These are phyloP conservation scores for Phytophthora tubulina DNA, from an alignment of 352 stramenopile species.

Conservation along the genomic window DNA sequence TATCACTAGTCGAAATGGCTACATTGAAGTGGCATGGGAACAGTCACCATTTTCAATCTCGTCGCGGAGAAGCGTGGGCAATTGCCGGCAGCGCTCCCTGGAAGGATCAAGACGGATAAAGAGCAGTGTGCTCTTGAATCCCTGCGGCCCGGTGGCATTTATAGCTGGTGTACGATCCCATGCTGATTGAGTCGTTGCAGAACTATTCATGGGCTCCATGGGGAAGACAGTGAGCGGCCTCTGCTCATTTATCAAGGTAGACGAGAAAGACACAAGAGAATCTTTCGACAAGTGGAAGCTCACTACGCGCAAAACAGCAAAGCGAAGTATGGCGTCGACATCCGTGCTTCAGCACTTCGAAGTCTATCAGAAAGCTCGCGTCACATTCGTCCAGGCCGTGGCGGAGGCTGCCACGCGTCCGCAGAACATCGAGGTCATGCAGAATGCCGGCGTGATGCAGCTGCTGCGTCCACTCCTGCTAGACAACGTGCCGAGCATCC, in stretches of 20 bases:
- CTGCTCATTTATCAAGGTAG: slow-evolving; percentile 19
- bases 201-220: slow-evolving; percentile 24
- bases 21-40: too few relatives aligned
- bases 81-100: too few relatives aligned
- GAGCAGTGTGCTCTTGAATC: neutral
- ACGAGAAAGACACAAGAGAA: slow-evolving; percentile 7
- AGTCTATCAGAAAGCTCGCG: slow-evolving; percentile 95
- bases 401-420: slow-evolving; percentile 94
- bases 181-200: slow-evolving; percentile 32
- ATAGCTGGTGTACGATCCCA: slow-evolving; percentile 18
- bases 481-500: slow-evolving; percentile 96
- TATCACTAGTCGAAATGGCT: too few relatives aligned
- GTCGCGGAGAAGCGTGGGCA: too few relatives aligned
- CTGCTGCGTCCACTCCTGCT: slow-evolving; percentile 93
- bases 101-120: too few relatives aligned
- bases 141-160: neutral
- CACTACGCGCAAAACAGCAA: neutral
- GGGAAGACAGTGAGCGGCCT: neutral
- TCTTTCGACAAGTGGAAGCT: neutral
- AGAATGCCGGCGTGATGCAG: slow-evolving; percentile 97
- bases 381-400: slow-evolving; percentile 95
- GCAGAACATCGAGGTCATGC: slow-evolving; percentile 97
- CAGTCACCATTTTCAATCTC: too few relatives aligned
- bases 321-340: slow-evolving; percentile 76
- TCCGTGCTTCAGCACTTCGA: slow-evolving; percentile 96